Percentiles rank a stretch among this genome's conserved stretches.
Evolutionary conservation across 2,329 filamentous ascomycete species (phyloP).

Genomic region (Pseudogymnoascus sp.): DNA sequence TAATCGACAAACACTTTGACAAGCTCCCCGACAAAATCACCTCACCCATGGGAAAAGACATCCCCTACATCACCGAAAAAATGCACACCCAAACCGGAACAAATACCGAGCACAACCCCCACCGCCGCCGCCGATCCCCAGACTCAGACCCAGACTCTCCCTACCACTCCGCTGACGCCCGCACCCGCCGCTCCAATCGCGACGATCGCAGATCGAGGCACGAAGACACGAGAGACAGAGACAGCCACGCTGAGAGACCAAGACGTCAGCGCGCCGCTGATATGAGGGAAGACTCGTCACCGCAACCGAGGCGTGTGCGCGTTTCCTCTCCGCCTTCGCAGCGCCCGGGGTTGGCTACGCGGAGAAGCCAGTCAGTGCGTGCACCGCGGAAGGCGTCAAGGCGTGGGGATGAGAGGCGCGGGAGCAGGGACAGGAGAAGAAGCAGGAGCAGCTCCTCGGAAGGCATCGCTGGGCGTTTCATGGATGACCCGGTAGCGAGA

Average conservation of each 20-base stretch:
- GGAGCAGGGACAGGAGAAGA: background rate
- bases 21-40: background rate
- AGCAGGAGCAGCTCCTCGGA: background rate
- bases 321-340: background rate
- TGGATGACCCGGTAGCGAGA: background rate
- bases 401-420: background rate
- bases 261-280: background rate
- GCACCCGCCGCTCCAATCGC: background rate
- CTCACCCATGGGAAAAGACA: background rate
- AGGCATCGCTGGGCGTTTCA: background rate
- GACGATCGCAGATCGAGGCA: background rate
- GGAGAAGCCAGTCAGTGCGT: background rate
- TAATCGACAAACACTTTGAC: background rate
- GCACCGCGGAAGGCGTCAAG: background rate
- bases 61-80: background rate
- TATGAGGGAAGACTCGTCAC: background rate
- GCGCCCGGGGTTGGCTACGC: background rate
- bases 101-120: background rate
- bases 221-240: background rate
- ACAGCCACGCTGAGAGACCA: background rate
- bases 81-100: background rate
- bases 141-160: background rate
- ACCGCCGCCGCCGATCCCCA: background rate
- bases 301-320: background rate
- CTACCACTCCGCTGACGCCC: background rate